Evolutionary conservation across 2,329 filamentous ascomycete species (phyloP), one percentile per base, ranked within the genome.

Genomic region (Canariomyces notabilis): DNA sequence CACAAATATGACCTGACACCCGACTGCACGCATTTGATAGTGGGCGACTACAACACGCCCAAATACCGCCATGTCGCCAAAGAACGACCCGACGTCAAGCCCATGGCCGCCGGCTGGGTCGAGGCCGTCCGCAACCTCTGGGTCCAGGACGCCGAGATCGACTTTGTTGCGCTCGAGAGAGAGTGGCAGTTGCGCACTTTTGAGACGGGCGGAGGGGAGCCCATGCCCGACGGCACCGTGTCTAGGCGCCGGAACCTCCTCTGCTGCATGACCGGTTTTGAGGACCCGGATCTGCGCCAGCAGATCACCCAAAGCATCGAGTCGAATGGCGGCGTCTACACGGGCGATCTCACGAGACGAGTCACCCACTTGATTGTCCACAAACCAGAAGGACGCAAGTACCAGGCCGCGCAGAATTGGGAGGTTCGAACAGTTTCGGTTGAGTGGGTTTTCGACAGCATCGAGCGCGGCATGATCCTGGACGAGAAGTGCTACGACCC

Each of bases 51-150:
- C 59, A 80, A 91, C 63, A 97, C 91, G 1, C 81, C 86, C 40
- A 98, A 98, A 67, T 98, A 98, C 68, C 85, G 83, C 65, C 95
- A 95, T 73, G 91, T 97, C 60, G 93, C 91, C 44, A 87, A 84
- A 61, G 86, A 91, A 64, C 80, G 93, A 42, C 82, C 85, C 38
- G 93, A 98, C 61, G 83, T 98, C 60, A 82, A 81, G 62, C 83
- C 89, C 40, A 83, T 98, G 70, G 79, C 79, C 35, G 79, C 84
- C n/a, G 77, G 80, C 59, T 98, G 89, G 87, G 77, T 98, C 40
- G 82, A 91, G 46, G 86, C 85, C 14, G 77, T 96, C 15, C 78
- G 87, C 20, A 73, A 83, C 20, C 72, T 82, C 36, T 98, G 93
- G 93, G 84, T 91, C 56, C 72, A 80, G 41, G 89, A 89, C 39